Conservation (phyloP, 2,329 filamentous ascomycete genomes). For the Scytalidium sp. region DNA sequence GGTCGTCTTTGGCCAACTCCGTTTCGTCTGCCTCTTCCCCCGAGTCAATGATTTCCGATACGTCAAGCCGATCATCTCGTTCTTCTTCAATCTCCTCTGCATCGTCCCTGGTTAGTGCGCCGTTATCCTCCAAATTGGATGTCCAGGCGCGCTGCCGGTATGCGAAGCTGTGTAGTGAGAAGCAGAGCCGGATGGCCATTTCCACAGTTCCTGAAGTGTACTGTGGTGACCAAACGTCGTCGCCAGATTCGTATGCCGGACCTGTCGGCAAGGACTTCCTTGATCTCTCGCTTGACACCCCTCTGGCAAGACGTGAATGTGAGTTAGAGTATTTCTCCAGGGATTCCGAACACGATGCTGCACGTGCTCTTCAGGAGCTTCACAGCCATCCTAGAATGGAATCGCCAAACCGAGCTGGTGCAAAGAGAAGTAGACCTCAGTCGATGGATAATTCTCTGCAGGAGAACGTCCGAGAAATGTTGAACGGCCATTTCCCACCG, state of each 20-base stretch:
- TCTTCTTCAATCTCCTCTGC: conserved; percentile 64
- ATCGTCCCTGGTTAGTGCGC: conserved; percentile 59
- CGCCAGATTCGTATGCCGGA: conserved; percentile 55
- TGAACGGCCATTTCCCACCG: conserved; percentile 35
- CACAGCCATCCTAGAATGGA: conserved; percentile 49
- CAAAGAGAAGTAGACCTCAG: conserved; percentile 58
- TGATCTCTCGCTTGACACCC: conserved; percentile 47
- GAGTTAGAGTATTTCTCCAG: conserved; percentile 39
- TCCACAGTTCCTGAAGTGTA: conserved; percentile 57
- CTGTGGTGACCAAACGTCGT: conserved; percentile 49
- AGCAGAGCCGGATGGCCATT: conserved; percentile 50
- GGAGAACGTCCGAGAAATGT: conserved; percentile 64
- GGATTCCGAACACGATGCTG: conserved; percentile 50
- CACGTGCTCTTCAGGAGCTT: conserved; percentile 57
- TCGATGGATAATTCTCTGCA: conserved; percentile 61
- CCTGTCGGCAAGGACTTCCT: conserved; percentile 49
- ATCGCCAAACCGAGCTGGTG: conserved; percentile 33
- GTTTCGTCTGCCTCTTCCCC: conserved; percentile 62
- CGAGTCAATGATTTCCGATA: conserved; percentile 67
- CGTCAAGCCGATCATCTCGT: conserved; percentile 51
- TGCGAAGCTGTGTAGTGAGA: conserved; percentile 56
- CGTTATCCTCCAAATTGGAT: conserved; percentile 51
- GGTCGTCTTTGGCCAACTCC: conserved; percentile 61
- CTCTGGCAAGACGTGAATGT: conserved; percentile 41
- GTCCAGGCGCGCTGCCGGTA: conserved; percentile 62